Evolutionary conservation across 257 asterid species (phyloP), one percentile per base, ranked within the genome.

Genomic region (Penstemon davidsonii): DNA sequence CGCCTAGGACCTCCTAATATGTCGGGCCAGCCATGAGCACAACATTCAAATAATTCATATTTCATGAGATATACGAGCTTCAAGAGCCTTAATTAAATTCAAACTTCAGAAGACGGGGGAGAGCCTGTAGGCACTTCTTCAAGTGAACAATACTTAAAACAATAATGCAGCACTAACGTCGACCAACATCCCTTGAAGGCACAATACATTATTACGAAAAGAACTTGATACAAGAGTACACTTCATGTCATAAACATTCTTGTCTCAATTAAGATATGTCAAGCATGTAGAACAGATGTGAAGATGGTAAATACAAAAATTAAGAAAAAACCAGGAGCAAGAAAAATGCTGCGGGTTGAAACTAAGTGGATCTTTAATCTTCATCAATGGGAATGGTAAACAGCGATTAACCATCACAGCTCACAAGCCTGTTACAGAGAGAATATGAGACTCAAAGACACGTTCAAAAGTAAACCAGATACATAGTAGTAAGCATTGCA

Each of bases 151-250:
- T 41, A 67, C 2, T 56, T 42, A 13, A 41, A 50, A 58, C 38
- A 19, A 69, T n/a, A 55, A 67, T 54, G 64, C 65, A 68, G 44
- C 73, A 66, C 33, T 7, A 45, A 60, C 70, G 76, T 45, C 49
- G 10, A 71, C 56, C 47, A 57, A 50, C 68, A 61, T 71, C 62
- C 58, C 73, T 64, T 63, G 68, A 64, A 44, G 75, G 60, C 39
- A 50, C 42, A 37, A 67, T 56, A 69, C 77, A 76, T 76, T 76
- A 76, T 80, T 65, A 70, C 49, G 66, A 33, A 66, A 71, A 60
- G 64, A 68, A 68, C 61, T 44, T 33, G 46, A 12, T 46, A 55
- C 19, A 33, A 59, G 55, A 64, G 38, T 65, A 74, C 60, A 74
- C 40, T 54, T 68, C 56, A 71, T 62, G 40, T 19, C 74, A 64